Base-by-base conservation (phyloP, 1,284 basidiomycete species). In the Neonothopanus nambi region DNA sequence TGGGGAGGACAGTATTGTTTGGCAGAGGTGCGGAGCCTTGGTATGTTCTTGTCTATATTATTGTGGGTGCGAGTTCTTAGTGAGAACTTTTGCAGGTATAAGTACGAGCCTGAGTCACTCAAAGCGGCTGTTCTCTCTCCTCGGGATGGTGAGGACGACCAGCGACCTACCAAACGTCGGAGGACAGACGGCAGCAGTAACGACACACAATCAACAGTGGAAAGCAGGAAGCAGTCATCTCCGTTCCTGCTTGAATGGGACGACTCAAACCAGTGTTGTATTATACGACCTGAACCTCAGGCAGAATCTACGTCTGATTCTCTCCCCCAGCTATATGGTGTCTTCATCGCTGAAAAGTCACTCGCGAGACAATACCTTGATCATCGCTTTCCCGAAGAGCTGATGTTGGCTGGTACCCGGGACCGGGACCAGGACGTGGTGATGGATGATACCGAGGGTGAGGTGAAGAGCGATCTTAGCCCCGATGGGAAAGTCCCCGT, bases 11-110 rank as follows among this genome's bases (percentile, higher is more conserved):
- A 15, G 8, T 57, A 18, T 17, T 56, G 13, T 48, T 48, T 23
- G 49, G 49, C 28, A 53, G 41, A 18, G 55, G 24, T 28, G 45
- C 49, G 24, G 21, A 45, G 17, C 48, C 40, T 39, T 57, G 56
- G 56, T 57, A 38, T 37, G 56, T 43, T 13, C 17, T n/a, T 17
- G 24, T 39, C 7, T 24, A 24, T 26, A 5, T 8, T 1, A 20
- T 28, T 2, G 26, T 33, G 33, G 21, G n/a, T n/a, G 12, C 28
- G 23, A 13, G 15, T 7, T 1, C 24, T 38, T 1, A 40, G 8
- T 47, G 12, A 11, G 43, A 12, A 17, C 18, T 15, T 18, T 7
- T 42, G 24, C 28, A 54, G 52, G 52, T 54, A 40, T 35, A 55
- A 55, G 24, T 55, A 55, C 18, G 28, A 43, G 11, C 35, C 53